Conservation (phyloP, 148 eudicot genomes). For the Linanthus parryae region DNA sequence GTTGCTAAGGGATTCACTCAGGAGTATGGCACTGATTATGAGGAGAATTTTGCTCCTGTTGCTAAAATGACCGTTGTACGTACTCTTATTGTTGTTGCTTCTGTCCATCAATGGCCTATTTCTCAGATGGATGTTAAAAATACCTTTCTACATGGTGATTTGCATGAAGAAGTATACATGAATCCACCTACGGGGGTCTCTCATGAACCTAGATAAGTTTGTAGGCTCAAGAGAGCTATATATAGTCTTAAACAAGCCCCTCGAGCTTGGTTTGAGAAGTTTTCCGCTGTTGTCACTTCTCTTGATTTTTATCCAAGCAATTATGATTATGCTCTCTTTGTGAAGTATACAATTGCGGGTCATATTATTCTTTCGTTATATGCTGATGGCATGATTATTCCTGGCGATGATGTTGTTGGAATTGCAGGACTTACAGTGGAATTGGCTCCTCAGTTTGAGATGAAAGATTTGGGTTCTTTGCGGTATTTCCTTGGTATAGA, state of each 20-base stretch:
- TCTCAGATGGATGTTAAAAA: not conserved
- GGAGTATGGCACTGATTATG: not conserved
- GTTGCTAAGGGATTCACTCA: not conserved
- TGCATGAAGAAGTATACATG: not conserved
- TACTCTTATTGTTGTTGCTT: not conserved
- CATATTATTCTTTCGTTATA: not conserved
- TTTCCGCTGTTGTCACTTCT: not conserved
- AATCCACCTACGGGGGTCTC: not conserved
- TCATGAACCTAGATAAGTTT: not conserved
- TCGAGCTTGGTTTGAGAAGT: not conserved
- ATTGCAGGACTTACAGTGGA: not conserved
- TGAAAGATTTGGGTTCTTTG: not conserved
- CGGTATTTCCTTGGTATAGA: not conserved
- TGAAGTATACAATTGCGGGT: not conserved
- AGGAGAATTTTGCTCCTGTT: not conserved
- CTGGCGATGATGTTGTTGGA: not conserved
- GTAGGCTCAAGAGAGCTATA: not conserved
- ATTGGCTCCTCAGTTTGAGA: not conserved
- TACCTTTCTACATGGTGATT: not conserved
- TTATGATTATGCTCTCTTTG: not conserved
- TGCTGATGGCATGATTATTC: not conserved
- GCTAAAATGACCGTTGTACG: not conserved
- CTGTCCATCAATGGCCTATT: not conserved
- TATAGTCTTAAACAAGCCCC: not conserved
- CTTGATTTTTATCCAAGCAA: not conserved